Evolutionary conservation across 768 basidiomycete genomes (phyloP).

Genomic region (Russula sp.): DNA sequence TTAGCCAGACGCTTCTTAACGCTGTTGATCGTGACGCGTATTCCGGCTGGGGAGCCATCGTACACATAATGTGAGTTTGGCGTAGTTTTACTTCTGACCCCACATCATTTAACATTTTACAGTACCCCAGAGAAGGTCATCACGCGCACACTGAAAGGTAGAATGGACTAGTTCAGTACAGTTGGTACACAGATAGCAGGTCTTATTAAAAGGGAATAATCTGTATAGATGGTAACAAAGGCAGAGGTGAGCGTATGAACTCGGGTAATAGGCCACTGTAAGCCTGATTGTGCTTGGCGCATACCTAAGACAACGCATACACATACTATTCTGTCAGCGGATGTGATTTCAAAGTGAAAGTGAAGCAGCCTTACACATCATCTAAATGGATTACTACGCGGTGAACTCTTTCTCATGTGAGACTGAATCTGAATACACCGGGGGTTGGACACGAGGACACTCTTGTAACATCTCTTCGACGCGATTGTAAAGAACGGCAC

Average conservation of each 20-base stretch:
- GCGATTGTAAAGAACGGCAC: slow-evolving; percentile 11
- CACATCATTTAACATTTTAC: slow-evolving; percentile 25
- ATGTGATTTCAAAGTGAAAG: not conserved
- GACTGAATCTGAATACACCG: not conserved
- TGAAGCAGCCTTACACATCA: too few relatives aligned
- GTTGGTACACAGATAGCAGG: slow-evolving; percentile 3
- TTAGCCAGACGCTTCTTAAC: slow-evolving; percentile 92
- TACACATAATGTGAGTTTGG: slow-evolving; percentile 84
- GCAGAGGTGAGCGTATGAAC: too few relatives aligned
- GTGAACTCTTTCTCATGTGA: not conserved
- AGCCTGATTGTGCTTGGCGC: not conserved
- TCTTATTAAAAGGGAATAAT: slow-evolving; percentile 4
- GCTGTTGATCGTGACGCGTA: slow-evolving; percentile 94
- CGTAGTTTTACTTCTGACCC: slow-evolving; percentile 4
- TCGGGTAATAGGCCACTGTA: not conserved
- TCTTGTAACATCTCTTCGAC: slow-evolving; percentile 11
- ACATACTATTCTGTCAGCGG: not conserved
- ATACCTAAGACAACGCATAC: not conserved
- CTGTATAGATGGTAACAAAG: slow-evolving; percentile 12
- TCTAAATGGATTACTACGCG: not conserved
- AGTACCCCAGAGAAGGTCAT: slow-evolving; percentile 74
- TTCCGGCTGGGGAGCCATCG: slow-evolving; percentile 95
- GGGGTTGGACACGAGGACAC: slow-evolving; percentile 12
- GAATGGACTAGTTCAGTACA: slow-evolving; percentile 72
- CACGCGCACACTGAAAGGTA: slow-evolving; percentile 81